phyloP scores from a whole-genome alignment of 305 asterid genomes.

The Salvia sclarea region DNA sequence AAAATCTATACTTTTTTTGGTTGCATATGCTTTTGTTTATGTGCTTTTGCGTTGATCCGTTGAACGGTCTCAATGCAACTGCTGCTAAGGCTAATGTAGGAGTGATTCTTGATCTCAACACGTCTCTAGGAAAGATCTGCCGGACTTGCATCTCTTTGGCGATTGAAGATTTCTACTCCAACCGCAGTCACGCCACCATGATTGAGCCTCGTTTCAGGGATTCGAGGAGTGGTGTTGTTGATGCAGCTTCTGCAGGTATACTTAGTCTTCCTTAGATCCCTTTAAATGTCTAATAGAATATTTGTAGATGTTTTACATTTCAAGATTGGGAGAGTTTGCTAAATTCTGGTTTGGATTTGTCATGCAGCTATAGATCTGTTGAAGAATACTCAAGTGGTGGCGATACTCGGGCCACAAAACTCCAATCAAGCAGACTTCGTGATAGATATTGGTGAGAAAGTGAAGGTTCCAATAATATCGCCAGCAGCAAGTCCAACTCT shows the following conservation, averaged over 20 bases:
- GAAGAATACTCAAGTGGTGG: slow-evolving; percentile 40
- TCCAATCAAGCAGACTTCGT: slow-evolving; percentile 49
- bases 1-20: background rate
- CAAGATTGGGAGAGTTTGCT: too few relatives aligned
- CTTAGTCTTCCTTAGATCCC: too few relatives aligned
- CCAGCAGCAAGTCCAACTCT: slow-evolving; percentile 49
- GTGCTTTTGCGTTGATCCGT: slow-evolving; percentile 4
- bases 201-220: slow-evolving; percentile 32
- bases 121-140: slow-evolving; percentile 34
- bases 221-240: slow-evolving; percentile 13
- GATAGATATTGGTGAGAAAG: slow-evolving; percentile 42
- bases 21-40: background rate
- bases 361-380: slow-evolving; percentile 55
- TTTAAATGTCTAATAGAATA: too few relatives aligned
- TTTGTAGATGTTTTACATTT: too few relatives aligned
- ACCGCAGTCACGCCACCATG: slow-evolving; percentile 2
- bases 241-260: slow-evolving; percentile 37
- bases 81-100: slow-evolving; percentile 35
- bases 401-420: slow-evolving; percentile 47
- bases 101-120: slow-evolving; percentile 42
- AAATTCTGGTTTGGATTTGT: background rate
- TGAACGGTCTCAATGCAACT: background rate
- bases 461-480: slow-evolving; percentile 47
- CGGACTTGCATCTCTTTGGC: slow-evolving; percentile 41
- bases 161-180: slow-evolving; percentile 33